These are phyloP conservation scores for Melastoma malabathricum DNA, from an alignment of 345 rosid genomes.

Conservation along the genomic window DNA sequence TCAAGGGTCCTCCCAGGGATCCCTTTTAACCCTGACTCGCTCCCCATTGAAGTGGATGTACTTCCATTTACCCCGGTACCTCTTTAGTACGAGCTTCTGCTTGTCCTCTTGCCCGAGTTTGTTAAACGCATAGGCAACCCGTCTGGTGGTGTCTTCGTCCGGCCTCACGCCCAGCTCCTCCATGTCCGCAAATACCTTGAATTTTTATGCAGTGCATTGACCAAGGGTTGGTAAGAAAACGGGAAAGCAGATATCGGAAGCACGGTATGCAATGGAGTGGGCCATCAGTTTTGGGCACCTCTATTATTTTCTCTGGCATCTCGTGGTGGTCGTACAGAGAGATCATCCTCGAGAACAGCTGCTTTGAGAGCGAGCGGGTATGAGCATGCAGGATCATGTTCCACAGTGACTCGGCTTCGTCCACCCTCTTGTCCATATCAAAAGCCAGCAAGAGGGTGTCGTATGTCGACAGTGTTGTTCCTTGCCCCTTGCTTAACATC, in stretches of 20 bases:
- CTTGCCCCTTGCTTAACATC: slow-evolving; percentile 96
- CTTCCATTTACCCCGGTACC: slow-evolving; percentile 52
- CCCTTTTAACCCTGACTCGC: slow-evolving; percentile 56
- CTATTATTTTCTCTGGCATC: slow-evolving; percentile 54
- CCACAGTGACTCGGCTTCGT: slow-evolving; percentile 81
- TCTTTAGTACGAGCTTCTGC: slow-evolving; percentile 37
- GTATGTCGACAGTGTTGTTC: slow-evolving; percentile 76
- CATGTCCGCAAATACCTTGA: slow-evolving; percentile 83
- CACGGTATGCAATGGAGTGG: neutral
- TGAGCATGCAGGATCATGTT: slow-evolving; percentile 64
- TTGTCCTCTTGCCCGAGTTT: slow-evolving; percentile 52
- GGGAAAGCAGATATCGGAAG: neutral
- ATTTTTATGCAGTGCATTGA: neutral
- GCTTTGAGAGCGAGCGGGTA: slow-evolving; percentile 68
- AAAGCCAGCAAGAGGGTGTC: slow-evolving; percentile 72
- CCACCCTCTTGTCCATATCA: slow-evolving; percentile 61
- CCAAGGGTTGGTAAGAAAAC: neutral
- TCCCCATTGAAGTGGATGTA: slow-evolving; percentile 75
- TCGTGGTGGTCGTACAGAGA: slow-evolving; percentile 65
- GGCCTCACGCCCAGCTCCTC: slow-evolving; percentile 76
- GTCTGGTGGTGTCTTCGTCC: slow-evolving; percentile 59
- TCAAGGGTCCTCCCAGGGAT: slow-evolving; percentile 14
- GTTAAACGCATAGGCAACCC: slow-evolving; percentile 49
- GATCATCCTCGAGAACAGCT: slow-evolving; percentile 71
- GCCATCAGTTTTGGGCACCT: slow-evolving; percentile 24